Base-by-base conservation (phyloP, 1,139 yeast genomes). In the Hyphopichia buzzinii region DNA sequence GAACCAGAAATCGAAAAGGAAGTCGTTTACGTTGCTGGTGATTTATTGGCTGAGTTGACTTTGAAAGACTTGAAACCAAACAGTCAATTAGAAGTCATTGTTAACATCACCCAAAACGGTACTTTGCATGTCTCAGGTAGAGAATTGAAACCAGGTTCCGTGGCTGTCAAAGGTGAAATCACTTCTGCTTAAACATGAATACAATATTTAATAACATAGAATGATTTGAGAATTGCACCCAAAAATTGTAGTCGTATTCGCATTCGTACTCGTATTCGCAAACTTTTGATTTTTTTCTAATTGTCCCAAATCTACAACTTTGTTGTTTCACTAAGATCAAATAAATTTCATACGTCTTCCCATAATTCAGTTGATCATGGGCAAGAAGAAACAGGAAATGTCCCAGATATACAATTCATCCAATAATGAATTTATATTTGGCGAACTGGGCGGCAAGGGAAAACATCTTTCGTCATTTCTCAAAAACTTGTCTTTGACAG, bases 31-130 rank as follows among this genome's bases (percentile, higher is more conserved):
- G 79, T 77, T 57, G 79, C 92, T 44, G 89, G 89, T 47, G 74
- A 78, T 42, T 76, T 80, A 55, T 74, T 94, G 49, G 95, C 90
- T 45, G 87, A 86, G 57, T 72, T 90, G 49, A 83, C 84, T 39
- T 72, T 90, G 47, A 79, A 81, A 60, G 88, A 80, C 52, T 83
- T 82, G 54, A 73, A 78, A 52, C 80, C 84, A 40, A 83, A 84
- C 53, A 60, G 76, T 47, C 70, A 74, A 54, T 76, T 90, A 49
- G 96, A 92, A 67, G 81, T 90, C 39, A 77, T 79, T 49, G 77
- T 90, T 50, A 89, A 85, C 72, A 81, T 92, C 54, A 83, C 88
- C 53, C 86, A 80, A 59, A 95, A 87, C 40, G 90, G 95, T 53
- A 77, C 79, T 52, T 75, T 92, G 55, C 87, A 83, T 57, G 79